Evolutionary conservation across 78 protist species (phyloP).

Genomic region (slime mould (Dictyostelium discoideum)): DNA sequence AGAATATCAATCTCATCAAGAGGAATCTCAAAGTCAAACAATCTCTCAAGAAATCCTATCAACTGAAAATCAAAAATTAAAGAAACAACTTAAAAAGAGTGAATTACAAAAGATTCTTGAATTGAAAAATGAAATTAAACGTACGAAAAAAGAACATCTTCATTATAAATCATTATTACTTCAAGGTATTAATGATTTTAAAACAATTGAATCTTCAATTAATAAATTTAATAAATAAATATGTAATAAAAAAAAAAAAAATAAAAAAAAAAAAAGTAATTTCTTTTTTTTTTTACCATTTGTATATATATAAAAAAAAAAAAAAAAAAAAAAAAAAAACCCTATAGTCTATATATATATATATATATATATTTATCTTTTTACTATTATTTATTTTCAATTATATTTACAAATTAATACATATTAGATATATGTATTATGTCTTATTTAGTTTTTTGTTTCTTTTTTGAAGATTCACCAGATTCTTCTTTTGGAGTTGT

Average conservation of each 20-base stretch:
- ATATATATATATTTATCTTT: background rate
- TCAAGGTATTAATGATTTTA: conserved; percentile 61
- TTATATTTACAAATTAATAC: background rate
- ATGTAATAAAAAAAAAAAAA: background rate
- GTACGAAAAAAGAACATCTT: conserved; percentile 49
- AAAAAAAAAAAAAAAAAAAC: background rate
- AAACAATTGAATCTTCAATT: conserved; percentile 38
- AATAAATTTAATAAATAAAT: background rate
- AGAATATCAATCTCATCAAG: background rate
- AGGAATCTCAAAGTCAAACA: conserved; percentile 25
- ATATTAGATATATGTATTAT: no score
- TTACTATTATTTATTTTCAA: background rate
- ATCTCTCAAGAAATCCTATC: conserved; percentile 51
- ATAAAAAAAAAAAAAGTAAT: background rate
- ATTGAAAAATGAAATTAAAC: conserved; percentile 47
- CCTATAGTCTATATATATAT: no score
- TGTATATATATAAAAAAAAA: background rate
- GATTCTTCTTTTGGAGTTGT: background rate
- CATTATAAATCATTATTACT: conserved; percentile 39
- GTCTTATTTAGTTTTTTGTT: conserved; percentile 13
- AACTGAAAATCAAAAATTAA: conserved; percentile 22
- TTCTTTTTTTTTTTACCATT: background rate
- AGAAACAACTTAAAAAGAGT: conserved; percentile 18
- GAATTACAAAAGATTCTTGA: conserved; percentile 38
- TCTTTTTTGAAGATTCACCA: background rate